phyloP scores from a whole-genome alignment of 306 rosid genomes.

The Trichosanthes cucumerina region DNA sequence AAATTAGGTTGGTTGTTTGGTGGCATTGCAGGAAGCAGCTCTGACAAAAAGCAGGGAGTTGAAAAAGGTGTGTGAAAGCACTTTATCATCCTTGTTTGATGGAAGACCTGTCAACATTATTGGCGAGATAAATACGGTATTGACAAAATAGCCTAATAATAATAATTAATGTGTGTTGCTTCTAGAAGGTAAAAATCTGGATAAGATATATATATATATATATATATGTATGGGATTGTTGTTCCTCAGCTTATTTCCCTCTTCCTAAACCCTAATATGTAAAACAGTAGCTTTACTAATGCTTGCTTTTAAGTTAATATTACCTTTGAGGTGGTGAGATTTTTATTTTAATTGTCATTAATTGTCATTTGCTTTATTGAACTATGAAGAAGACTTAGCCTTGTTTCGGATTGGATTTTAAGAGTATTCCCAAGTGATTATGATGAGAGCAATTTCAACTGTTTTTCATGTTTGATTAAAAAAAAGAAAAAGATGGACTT shows the following conservation, averaged over 20 bases:
- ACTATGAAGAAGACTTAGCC: too few species aligned
- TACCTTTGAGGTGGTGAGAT: not conserved
- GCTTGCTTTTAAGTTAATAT: not conserved
- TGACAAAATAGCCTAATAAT: constrained; percentile 17
- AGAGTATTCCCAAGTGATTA: too few species aligned
- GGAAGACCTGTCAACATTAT: constrained; percentile 86
- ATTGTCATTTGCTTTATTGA: too few species aligned
- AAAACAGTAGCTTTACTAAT: not conserved
- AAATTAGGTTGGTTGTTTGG: not conserved
- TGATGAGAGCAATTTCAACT: too few species aligned
- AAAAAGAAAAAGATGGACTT: too few species aligned
- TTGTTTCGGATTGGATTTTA: too few species aligned
- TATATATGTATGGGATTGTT: not conserved
- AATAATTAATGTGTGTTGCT: not conserved
- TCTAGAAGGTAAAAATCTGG: not conserved
- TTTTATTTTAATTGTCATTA: not conserved
- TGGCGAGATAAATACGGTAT: constrained; percentile 70
- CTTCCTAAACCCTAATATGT: not conserved
- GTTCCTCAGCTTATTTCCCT: not conserved
- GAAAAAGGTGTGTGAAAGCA: constrained; percentile 68
- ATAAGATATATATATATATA: too few species aligned
- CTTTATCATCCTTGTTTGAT: constrained; percentile 77
- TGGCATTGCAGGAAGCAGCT: constrained; percentile 57
- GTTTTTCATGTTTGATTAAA: too few species aligned
- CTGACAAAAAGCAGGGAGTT: constrained; percentile 58